These are phyloP conservation scores for Suillus lakei DNA, from an alignment of 768 basidiomycete genomes.

Conservation along the genomic window DNA sequence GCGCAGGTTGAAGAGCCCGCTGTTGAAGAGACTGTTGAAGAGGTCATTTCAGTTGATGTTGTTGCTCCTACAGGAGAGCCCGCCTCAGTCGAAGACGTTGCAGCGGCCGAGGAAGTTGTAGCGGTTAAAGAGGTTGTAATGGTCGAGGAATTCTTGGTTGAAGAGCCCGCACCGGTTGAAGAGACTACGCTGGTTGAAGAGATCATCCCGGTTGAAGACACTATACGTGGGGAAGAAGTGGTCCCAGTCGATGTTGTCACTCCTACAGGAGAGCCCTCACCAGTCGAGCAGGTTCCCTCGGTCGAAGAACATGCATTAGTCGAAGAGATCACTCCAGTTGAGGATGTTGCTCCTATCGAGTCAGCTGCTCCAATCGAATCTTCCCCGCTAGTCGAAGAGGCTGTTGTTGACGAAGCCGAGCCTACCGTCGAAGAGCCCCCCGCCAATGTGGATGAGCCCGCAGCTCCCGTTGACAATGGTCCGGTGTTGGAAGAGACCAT, in stretches of 20 bases:
- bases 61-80: background rate
- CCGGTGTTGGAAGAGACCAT: background rate
- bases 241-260: background rate
- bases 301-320: background rate
- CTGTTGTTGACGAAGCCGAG: background rate
- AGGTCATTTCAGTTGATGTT: background rate
- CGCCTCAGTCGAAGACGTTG: background rate
- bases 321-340: background rate
- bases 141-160: background rate
- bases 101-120: background rate
- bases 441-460: background rate
- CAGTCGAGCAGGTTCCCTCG: background rate
- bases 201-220: background rate
- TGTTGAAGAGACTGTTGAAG: background rate
- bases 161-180: background rate
- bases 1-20: background rate
- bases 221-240: background rate
- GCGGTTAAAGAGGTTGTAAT: background rate
- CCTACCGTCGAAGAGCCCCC: background rate
- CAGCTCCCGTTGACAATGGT: background rate
- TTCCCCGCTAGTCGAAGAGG: background rate
- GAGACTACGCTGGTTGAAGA: background rate
- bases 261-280: background rate
- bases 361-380: background rate
- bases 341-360: background rate